Base-by-base conservation (phyloP, 192 early-diverging fungal species). In the Phlyctochytrium bullatum region DNA sequence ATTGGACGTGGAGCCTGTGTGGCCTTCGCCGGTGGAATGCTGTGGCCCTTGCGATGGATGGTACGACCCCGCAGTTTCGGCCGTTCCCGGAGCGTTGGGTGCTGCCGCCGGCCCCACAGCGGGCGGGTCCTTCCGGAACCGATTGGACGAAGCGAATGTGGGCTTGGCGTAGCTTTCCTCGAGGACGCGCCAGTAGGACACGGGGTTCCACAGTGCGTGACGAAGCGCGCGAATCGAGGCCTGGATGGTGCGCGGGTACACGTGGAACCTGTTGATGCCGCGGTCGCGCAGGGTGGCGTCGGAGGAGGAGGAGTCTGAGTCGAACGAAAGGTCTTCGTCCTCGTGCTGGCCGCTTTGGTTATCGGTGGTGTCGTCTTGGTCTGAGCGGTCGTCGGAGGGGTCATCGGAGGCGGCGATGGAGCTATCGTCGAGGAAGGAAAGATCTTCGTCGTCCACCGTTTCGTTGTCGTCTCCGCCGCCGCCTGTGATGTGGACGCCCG, bases 401-500 rank as follows among this genome's bases (percentile, higher is more conserved):
- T n/a, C n/a, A n/a, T n/a, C n/a, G n/a, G n/a, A n/a, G n/a, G n/a
- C n/a, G n/a, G n/a, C n/a, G n/a, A 52, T 52, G 17, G 17, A 4
- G 36, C 10, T 10, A n/a, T n/a, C n/a, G n/a, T n/a, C n/a, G n/a
- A n/a, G n/a, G 29, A 36, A n/a, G 12, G 63, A 53, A 32, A 17
- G 20, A 2, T 77, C 56, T 25, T n/a, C 61, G 12, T n/a, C 33
- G n/a, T 27, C 23, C 2, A 31, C 27, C 31, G 24, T 2, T 14
- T 68, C 23, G 24, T 1, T 34, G 27, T 36, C 0, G 14, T 52
- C 54, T 25, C 4, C 25, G 36, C 24, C 34, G 25, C 62, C 56
- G 3, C 71, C 75, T 20, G 81, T 82, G 35, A 85, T 85, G 67
- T 85, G 79, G 0, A 85, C 81, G n/a, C 80, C 74, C 1, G 84